Percentiles rank a stretch among this genome's conserved stretches.
Evolutionary conservation across 768 basidiomycete genomes (phyloP).

Genomic region (Vishniacozyma victoriae): DNA sequence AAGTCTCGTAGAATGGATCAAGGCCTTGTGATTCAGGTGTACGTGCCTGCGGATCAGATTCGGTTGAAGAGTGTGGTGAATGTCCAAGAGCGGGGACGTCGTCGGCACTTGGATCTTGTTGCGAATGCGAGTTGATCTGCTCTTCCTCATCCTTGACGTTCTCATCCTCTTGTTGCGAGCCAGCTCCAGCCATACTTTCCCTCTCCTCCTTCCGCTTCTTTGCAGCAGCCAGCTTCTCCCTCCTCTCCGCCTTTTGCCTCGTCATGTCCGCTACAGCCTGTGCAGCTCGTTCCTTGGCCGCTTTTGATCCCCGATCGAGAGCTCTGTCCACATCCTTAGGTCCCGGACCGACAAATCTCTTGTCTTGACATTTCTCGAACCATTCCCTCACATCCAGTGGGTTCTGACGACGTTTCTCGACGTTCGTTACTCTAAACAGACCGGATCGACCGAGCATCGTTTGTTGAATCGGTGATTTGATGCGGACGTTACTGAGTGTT

Average conservation of each 20-base stretch:
- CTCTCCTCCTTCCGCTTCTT: constrained; percentile 8
- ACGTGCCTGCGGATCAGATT: constrained; percentile 27
- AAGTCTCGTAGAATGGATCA: constrained; percentile 60
- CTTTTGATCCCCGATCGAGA: constrained; percentile 24
- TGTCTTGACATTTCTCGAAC: constrained; percentile 39
- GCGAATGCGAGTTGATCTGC: no score
- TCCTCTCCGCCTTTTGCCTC: constrained; percentile 52
- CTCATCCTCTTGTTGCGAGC: not conserved
- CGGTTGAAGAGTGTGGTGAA: constrained; percentile 24
- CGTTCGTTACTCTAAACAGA: constrained; percentile 81
- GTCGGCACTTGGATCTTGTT: not conserved
- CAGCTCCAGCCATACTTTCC: constrained; percentile 3
- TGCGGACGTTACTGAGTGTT: constrained; percentile 64
- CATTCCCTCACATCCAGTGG: constrained; percentile 43
- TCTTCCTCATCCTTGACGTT: not conserved
- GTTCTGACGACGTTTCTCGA: constrained; percentile 60
- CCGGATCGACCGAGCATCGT: constrained; percentile 79
- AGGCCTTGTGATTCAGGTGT: constrained; percentile 46
- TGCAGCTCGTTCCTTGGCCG: constrained; percentile 17
- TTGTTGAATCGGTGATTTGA: constrained; percentile 88
- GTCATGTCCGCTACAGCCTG: constrained; percentile 10
- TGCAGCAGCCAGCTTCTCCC: constrained; percentile 14
- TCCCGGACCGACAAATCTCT: constrained; percentile 28
- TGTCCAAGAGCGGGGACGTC: constrained; percentile 24
- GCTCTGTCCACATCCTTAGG: constrained; percentile 33